Percentiles rank a stretch among this genome's conserved stretches.
These are phyloP conservation scores for Prunus persica DNA, from an alignment of 306 rosid species.

Conservation along the genomic window Prunus_persica_NCBIv2 NC_034014.1:27110001-27110500, in stretches of 20 bases:
- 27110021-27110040: constrained; percentile 68
- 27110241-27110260: constrained; percentile 67
- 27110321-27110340: neutral
- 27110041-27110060: constrained; percentile 83
- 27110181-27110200: constrained; percentile 46
- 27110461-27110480: neutral
- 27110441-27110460: constrained; percentile 41
- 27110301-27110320: neutral
- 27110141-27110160: constrained; percentile 75
- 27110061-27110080: constrained; percentile 70
- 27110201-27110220: constrained; percentile 74
- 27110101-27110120: constrained; percentile 88
- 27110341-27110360: neutral
- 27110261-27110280: neutral
- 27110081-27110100: constrained; percentile 60
- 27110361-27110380: constrained; percentile 49
- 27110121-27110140: constrained; percentile 83
- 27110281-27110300: neutral
- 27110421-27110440: constrained; percentile 92
- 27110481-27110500: neutral
- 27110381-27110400: constrained; percentile 85
- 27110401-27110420: constrained; percentile 68
- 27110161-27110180: constrained; percentile 73
- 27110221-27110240: constrained; percentile 84
- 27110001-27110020: constrained; percentile 53